These are phyloP conservation scores for Taiozyma sp. DNA, from an alignment of 1,139 yeast species.

Conservation along the genomic window DNA sequence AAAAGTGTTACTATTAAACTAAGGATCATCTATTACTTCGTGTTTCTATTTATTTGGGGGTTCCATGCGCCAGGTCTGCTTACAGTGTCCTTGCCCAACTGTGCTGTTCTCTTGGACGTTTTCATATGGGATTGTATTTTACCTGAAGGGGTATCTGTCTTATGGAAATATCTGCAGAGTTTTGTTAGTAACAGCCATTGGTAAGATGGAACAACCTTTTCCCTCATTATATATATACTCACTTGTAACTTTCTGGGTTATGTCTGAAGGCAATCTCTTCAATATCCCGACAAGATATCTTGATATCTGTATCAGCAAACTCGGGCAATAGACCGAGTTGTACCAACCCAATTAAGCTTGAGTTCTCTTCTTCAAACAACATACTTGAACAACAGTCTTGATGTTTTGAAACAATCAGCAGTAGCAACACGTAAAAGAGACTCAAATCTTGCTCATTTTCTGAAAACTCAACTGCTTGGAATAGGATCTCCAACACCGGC, in stretches of 20 bases:
- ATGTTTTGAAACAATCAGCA: neutral
- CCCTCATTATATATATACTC: neutral
- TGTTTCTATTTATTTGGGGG: neutral
- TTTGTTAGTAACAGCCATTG: neutral
- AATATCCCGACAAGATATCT: neutral
- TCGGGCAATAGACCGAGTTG: neutral
- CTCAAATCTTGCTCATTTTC: neutral
- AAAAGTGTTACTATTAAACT: no score
- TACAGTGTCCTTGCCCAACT: neutral
- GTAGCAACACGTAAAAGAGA: neutral
- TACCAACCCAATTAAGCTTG: neutral
- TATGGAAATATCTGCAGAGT: neutral
- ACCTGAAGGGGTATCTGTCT: neutral
- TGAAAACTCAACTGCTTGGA: neutral
- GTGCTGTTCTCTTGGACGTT: neutral
- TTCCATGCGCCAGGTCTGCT: neutral
- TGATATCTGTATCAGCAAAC: neutral
- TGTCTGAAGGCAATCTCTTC: neutral
- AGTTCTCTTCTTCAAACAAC: neutral
- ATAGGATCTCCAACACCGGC: neutral
- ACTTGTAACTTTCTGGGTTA: neutral
- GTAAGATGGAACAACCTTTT: neutral
- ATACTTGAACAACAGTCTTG: neutral
- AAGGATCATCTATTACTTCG: no score
- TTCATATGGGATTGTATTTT: neutral